Conservation (phyloP, 108 stramenopile genomes). For the Fistulifera solaris region DNA sequence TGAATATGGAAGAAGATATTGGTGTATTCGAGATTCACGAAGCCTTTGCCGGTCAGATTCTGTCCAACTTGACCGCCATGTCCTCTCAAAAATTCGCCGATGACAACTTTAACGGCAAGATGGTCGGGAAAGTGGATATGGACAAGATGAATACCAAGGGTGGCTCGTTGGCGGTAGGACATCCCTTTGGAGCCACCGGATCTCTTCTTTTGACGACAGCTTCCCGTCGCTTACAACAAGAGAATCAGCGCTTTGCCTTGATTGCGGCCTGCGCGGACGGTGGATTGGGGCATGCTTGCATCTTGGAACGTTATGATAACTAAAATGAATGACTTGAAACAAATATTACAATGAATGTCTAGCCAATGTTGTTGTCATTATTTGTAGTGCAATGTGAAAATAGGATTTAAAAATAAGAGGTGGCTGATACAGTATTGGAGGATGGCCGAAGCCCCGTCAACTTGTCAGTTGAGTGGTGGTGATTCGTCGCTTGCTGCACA, state of each 20-base stretch:
- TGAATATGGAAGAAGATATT: constrained; percentile 71
- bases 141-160: constrained; percentile 96
- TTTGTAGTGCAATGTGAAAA: too few species aligned
- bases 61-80: constrained; percentile 94
- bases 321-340: too few species aligned
- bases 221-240: constrained; percentile 86
- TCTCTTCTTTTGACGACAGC: constrained; percentile 93
- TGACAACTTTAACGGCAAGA: constrained; percentile 77
- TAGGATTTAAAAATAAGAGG: too few species aligned
- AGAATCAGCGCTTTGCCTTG: constrained; percentile 89
- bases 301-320: constrained; percentile 83
- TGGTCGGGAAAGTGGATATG: constrained; percentile 83
- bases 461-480: too few species aligned
- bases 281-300: constrained; percentile 86
- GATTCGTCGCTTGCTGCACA: too few species aligned
- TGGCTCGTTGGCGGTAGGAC: constrained; percentile 92
- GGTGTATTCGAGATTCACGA: constrained; percentile 99
- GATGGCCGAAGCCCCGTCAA: too few species aligned
- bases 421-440: too few species aligned
- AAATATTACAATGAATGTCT: too few species aligned
- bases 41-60: constrained; percentile 98
- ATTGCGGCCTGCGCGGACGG: constrained; percentile 98
- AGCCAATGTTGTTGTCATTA: too few species aligned
- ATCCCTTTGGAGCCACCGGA: constrained; percentile 99
- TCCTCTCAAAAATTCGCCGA: constrained; percentile 86